Base-by-base conservation (phyloP, 2,329 filamentous ascomycete genomes). In the Chrysosphaeria jannelii region DNA sequence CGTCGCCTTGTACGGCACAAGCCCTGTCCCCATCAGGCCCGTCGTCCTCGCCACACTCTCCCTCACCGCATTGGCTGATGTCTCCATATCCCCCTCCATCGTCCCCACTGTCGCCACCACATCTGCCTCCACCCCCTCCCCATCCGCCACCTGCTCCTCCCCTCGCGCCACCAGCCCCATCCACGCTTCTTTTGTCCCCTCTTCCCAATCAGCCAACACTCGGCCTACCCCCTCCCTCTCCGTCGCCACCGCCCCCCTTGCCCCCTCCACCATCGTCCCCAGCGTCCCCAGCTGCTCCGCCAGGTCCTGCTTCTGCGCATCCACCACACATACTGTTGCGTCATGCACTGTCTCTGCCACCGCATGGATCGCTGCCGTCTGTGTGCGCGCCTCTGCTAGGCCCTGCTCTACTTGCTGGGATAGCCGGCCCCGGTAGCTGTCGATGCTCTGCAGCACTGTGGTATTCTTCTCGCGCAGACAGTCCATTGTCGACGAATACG, bases 271-370 rank as follows among this genome's bases (percentile, higher is more conserved):
- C 31, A 88, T 72, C 13, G 57, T 54, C 13, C 63, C 53, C 39
- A 85, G 68, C 37, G 75, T 72, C 27, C 66, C 61, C 59, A 97
- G 79, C 42, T 93, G 76, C n/a, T 54, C 57, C 29, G 72, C 68
- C 38, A 97, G 69, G 33, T 89, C 74, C 26, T 60, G 57, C 47
- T 88, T 72, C 45, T 97, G 85, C 27, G 71, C 67, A 36, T 81
- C 72, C 8, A 93, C 79, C 27, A 88, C 81, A 5, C 68, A 67
- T 14, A 90, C 63, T 0, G 81, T 91, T 44, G 89, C 72, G 16
- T 71, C 69, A 33, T 97, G 79, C 2, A 93, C 78, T 3, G 74
- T 74, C 34, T 72, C 70, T 0, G 81, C 79, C 0, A 72, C 72
- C 6, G 59, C 56, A 34, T 81, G 74, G 34, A 97, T 81, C 5